phyloP scores from a whole-genome alignment of 345 rosid genomes.

The Syzygium aqueum region DNA sequence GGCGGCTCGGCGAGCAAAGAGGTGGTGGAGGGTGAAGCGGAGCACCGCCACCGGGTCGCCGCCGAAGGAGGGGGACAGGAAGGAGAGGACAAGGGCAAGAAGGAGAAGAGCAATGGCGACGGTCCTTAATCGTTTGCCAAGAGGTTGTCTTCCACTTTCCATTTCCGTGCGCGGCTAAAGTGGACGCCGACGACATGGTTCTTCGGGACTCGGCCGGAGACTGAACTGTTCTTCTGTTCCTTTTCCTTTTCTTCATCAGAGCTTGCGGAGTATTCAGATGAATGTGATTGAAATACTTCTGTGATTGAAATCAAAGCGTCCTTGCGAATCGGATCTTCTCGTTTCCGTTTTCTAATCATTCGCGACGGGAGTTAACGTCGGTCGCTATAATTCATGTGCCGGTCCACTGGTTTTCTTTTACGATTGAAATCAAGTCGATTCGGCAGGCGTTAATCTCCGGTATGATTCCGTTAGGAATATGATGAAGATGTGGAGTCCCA shows the following conservation, averaged over 20 bases:
- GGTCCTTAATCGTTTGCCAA: not conserved
- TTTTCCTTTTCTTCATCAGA: not conserved
- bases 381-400: too few relatives aligned
- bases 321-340: not conserved
- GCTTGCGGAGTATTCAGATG: not conserved
- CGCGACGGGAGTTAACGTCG: too few relatives aligned
- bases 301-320: not conserved
- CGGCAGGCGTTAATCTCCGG: not conserved
- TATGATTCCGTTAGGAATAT: not conserved
- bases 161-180: not conserved
- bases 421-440: too few relatives aligned
- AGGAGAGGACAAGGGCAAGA: not conserved
- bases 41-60: accelerated
- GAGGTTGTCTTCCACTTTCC: not conserved
- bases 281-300: not conserved
- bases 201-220: not conserved
- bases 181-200: not conserved
- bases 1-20: not conserved
- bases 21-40: not conserved
- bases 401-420: too few relatives aligned
- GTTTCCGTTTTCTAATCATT: not conserved
- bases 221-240: not conserved
- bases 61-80: not conserved
- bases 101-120: not conserved
- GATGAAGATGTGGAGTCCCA: not conserved